Base-by-base conservation (phyloP, 2,329 filamentous ascomycete species). In the Botrytis tulipae region DNA sequence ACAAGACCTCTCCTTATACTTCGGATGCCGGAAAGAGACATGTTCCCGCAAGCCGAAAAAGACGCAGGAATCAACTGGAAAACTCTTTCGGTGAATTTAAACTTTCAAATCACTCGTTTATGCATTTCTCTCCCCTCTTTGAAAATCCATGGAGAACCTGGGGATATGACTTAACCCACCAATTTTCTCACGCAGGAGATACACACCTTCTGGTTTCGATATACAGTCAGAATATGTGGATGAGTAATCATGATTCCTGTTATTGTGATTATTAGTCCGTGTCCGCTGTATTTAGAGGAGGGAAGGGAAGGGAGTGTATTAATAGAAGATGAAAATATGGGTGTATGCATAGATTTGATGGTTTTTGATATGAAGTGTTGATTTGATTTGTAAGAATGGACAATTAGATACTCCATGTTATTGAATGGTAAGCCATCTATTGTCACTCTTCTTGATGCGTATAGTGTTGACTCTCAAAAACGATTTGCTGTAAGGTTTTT, bases 401-500 rank as follows among this genome's bases (percentile, higher is more conserved):
- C 14, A 29, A 54, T 14, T 29, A 54, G 51, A 54, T 16, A 12
- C 22, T 3, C 25, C 6, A 12, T 12, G n/a, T 14, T 10, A 6
- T 51, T n/a, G 25, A 14, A 14, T 14, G 1, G 10, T n/a, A 2
- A 7, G 25, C 16, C 10, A 44, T 54, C 12, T 5, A n/a, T n/a
- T 51, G 2, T 25, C 25, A 10, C 22, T 25, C 46, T 48, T 54
- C 48, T n/a, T 51, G 48, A 16, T 51, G 9, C 1, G 42, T 9
- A 4, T 18, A 18, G 51, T 8, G 12, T 16, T n/a, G 48, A 51
- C 25, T 51, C 25, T n/a, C 42, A 12, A 51, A 51, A 51, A n/a
- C 4, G 12, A 16, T 25, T 51, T 3, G 1, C n/a, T n/a, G 5
- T 12, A 14, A 12, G 1, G 12, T 14, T n/a, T 51, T n/a, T 0